Percentiles rank a stretch among this genome's conserved stretches.
Conservation (phyloP, 2,329 filamentous ascomycete species). For the Chalaropsis thielavioides region DNA sequence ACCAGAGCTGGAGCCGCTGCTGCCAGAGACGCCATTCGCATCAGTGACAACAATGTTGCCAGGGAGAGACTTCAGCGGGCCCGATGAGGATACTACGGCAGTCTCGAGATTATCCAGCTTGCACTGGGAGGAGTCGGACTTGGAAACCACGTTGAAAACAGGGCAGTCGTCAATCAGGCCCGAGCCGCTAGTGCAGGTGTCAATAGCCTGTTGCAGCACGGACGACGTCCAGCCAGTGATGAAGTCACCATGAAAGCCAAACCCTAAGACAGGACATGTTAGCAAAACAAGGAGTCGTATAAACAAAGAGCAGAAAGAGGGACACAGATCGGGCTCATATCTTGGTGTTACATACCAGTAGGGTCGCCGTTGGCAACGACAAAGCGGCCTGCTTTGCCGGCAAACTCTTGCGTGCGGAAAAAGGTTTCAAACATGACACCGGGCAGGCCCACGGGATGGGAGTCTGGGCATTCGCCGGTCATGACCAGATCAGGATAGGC, state of each 20-base stretch:
- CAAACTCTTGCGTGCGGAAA: constrained; percentile 57
- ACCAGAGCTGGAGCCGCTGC: neutral
- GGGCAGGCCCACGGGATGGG: constrained; percentile 52
- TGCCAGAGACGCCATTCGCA: constrained; percentile 20
- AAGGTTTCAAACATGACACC: constrained; percentile 79
- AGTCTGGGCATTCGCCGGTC: constrained; percentile 58
- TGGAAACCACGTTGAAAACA: constrained; percentile 54
- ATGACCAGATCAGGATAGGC: constrained; percentile 67
- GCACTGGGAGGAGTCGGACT: constrained; percentile 46
- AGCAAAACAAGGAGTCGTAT: no score
- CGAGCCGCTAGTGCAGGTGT: constrained; percentile 56
- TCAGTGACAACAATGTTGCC: constrained; percentile 40
- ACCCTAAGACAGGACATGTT: constrained; percentile 33
- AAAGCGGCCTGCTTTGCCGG: constrained; percentile 50
- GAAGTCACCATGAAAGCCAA: constrained; percentile 67
- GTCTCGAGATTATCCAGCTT: constrained; percentile 38
- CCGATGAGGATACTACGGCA: constrained; percentile 37
- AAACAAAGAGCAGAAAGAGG: neutral
- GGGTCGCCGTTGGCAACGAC: constrained; percentile 65
- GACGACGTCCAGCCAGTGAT: constrained; percentile 60
- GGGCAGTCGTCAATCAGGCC: constrained; percentile 61
- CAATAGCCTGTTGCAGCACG: constrained; percentile 56
- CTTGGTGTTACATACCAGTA: constrained; percentile 48
- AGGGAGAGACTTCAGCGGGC: constrained; percentile 46
- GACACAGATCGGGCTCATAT: neutral